Base-by-base conservation (phyloP, 2,329 filamentous ascomycete genomes). In the Pseudodiploospora longispora region DNA sequence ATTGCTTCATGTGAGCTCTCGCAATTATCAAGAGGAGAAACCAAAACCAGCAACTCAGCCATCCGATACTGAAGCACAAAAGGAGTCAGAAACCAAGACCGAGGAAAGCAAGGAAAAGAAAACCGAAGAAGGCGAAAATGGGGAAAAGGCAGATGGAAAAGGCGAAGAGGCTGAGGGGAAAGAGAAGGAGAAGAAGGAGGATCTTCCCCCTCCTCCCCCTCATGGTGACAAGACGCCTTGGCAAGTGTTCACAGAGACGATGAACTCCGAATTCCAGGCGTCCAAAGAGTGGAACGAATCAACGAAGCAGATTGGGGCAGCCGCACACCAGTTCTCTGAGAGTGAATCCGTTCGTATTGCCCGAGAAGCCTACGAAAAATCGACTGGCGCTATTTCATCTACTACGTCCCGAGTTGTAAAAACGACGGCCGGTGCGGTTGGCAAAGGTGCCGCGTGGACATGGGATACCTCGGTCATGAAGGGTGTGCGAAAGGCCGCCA, bases 251-350 rank as follows among this genome's bases (percentile, higher is more conserved):
- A 87, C 87, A 59, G 93, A 98, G 61, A 98, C 93, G n/a, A 80
- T 98, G 67, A 81, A 87, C 64, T 77, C 75, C 46, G 93, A 98
- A 67, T 95, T 98, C 69, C 89, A 96, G 66, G 86, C 88, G 42
- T 97, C 90, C 10, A 95, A 97, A 62, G 93, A 98, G 65, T 98
- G 93, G 93, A 95, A 98, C 60, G 93, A 98, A 61, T 95, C 88
- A 36, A 98, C 91, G 36, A 97, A 98, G 71, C 87, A 93, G 53
- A 78, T 98, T 36, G 86, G 87, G 12, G 87, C 87, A 40, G 87
- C 85, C 5, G 88, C 91, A 12, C 85, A 95, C 60, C 83, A 96
- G 58, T 93, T 98, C 60, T 83, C 83, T 30, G 91, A 97, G 68
- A 96, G 89, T 59, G 90, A 96, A 60, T 86, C 84, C 12, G 87